phyloP scores from a whole-genome alignment of 768 basidiomycete species.

The Suillus lakei region DNA sequence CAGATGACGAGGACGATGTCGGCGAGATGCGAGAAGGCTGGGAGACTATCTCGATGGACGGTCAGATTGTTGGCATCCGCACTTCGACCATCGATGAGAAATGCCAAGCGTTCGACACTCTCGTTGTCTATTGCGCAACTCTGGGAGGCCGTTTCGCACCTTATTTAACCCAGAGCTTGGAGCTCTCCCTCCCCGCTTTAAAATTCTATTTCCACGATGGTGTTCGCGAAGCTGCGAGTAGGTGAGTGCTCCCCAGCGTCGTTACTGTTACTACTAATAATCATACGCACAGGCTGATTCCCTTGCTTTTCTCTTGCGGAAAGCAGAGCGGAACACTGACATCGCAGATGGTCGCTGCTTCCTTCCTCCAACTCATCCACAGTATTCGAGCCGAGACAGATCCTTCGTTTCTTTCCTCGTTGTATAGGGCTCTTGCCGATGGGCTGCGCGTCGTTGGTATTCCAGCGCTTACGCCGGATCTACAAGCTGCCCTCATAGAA shows the following conservation, averaged over 20 bases:
- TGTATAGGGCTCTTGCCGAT: constrained; percentile 74
- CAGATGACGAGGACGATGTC: constrained; percentile 61
- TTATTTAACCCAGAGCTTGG: constrained; percentile 71
- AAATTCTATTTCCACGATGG: constrained; percentile 86
- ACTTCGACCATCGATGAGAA: constrained; percentile 87
- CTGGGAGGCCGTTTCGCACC: constrained; percentile 71
- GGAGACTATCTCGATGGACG: constrained; percentile 80
- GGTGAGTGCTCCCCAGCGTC: constrained; percentile 49
- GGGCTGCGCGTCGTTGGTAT: constrained; percentile 63
- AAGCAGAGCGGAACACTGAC: constrained; percentile 69
- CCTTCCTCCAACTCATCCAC: constrained; percentile 66
- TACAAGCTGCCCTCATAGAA: constrained; percentile 60
- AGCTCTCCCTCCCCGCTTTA: constrained; percentile 72
- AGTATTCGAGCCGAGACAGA: constrained; percentile 73
- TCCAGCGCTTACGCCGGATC: constrained; percentile 54
- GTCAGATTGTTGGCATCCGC: constrained; percentile 75
- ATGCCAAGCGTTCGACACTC: constrained; percentile 86
- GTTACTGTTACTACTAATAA: not conserved
- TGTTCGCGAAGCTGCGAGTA: constrained; percentile 74
- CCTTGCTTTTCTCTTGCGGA: constrained; percentile 70
- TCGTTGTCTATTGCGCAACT: constrained; percentile 78
- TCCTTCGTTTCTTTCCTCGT: constrained; percentile 74
- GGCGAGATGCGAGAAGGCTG: constrained; percentile 70
- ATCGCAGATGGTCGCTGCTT: constrained; percentile 68
- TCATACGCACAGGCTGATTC: constrained; percentile 57